phyloP scores from a whole-genome alignment of 164 flowering plant species.

The Houttuynia cordata region DNA sequence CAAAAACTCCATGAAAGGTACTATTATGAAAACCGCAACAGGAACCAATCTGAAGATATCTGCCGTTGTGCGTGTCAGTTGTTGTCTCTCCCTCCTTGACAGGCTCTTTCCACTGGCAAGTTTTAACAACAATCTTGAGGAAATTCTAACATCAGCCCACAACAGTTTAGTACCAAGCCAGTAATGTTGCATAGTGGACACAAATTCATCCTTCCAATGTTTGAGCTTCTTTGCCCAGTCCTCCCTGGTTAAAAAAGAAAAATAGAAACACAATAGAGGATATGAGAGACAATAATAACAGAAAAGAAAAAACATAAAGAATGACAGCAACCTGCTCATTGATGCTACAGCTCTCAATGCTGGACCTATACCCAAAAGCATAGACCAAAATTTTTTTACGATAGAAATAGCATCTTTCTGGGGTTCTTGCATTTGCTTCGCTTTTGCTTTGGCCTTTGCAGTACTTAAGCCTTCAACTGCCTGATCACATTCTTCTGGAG shows the following conservation, averaged over 20 bases:
- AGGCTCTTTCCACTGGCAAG: conserved; percentile 80
- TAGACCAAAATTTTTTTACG: conserved; percentile 37
- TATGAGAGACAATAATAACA: neutral
- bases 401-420: conserved; percentile 30
- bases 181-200: conserved; percentile 71
- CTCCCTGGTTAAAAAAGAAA: conserved; percentile 31
- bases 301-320: neutral
- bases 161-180: conserved; percentile 80
- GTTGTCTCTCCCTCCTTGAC: conserved; percentile 90
- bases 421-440: conserved; percentile 51
- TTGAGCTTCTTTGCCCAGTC: conserved; percentile 79
- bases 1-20: conserved; percentile 94
- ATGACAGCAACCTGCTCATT: conserved; percentile 57
- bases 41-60: conserved; percentile 95
- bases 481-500: conserved; percentile 91
- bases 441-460: conserved; percentile 72
- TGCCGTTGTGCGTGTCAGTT: conserved; percentile 81
- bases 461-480: conserved; percentile 77
- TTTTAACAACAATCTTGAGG: conserved; percentile 61
- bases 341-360: conserved; percentile 69
- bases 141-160: conserved; percentile 77
- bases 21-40: conserved; percentile 77
- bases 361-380: conserved; percentile 61
- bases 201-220: conserved; percentile 75
- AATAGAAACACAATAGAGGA: neutral